Base-by-base conservation (phyloP, 2,329 filamentous ascomycete genomes). In the Fonsecaea pedrosoi region DNA sequence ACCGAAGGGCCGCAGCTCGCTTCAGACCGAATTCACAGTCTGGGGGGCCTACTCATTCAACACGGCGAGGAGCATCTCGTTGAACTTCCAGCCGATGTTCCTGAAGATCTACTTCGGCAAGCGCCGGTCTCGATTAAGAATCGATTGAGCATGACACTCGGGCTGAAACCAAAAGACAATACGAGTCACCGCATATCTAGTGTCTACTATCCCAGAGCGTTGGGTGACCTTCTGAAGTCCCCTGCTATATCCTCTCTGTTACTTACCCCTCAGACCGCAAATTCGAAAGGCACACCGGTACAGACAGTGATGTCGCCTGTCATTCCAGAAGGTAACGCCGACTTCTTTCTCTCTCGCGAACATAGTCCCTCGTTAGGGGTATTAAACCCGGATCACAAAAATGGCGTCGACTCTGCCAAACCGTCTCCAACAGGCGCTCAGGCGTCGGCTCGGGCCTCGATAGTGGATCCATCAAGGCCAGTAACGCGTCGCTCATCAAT, bases 41-140 rank as follows among this genome's bases (percentile, higher is more conserved):
- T 65, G 50, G 57, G 55, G 12, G 65, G 63, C 8, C 32, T 66
- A 32, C 37, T 66, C 40, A 66, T 60, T 12, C 62, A 63, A 32
- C 25, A 60, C 34, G 60, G 45, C 1, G 45, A 64, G 34, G 56
- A 66, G 34, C 60, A 67, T 25, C 64, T 68, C 12, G 60, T 72
- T 35, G 71, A 73, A 55, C 68, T 73, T 12, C 71, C 71, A 37
- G 71, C 71, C 38, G 67, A 73, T 63, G 66, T 73, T 10, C 71
- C 71, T 34, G 62, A 72, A 35, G 66, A 70, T 18, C 54, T 62
- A 8, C 67, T 73, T 40, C 69, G 67, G 21, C 64, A 67, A 45
- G 70, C 66, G 12, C 70, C 71, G 15, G 69, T 73, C 13, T 72
- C 71, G n/a, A 62, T 68, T 38, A 71, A 67, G 40, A 72, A 72